A percentile compares a stretch with the other conserved stretches of the same genome.
phyloP scores from a whole-genome alignment of 257 asterid genomes.

The Fraxinus quadrangulata region DNA sequence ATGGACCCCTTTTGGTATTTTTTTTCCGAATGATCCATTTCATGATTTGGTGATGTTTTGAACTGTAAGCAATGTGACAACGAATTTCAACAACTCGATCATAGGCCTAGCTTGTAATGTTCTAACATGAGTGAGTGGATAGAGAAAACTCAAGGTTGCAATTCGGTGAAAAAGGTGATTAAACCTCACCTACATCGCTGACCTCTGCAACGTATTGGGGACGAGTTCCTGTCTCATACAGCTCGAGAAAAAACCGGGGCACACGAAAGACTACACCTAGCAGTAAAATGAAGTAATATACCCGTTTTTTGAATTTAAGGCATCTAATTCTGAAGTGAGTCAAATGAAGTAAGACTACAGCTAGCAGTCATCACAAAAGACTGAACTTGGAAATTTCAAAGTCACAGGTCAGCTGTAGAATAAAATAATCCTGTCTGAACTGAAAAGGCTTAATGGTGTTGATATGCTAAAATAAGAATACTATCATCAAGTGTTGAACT shows the following conservation, averaged over 20 bases:
- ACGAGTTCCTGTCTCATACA: neutral
- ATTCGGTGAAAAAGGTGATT: neutral
- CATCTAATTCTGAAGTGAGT: slow-evolving; percentile 25
- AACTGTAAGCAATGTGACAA: no score
- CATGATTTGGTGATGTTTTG: no score
- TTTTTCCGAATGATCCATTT: no score
- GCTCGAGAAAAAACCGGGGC: no score
- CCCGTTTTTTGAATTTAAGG: slow-evolving; percentile 11
- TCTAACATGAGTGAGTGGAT: neutral
- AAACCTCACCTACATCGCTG: neutral
- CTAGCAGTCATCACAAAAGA: slow-evolving; percentile 20
- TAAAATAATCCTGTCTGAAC: neutral
- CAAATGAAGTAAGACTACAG: slow-evolving; percentile 23
- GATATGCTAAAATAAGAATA: neutral
- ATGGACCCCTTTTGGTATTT: slow-evolving; percentile 7
- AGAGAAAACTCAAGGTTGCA: no score
- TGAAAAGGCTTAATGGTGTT: neutral
- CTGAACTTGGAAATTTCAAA: neutral
- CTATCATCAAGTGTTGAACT: neutral
- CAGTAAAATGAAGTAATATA: neutral
- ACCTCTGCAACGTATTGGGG: neutral
- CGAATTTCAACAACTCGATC: no score
- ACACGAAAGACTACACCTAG: neutral
- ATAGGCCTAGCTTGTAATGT: neutral
- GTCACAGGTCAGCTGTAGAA: slow-evolving; percentile 3